phyloP scores from a whole-genome alignment of 306 rosid genomes.

The Quillaja saponaria region DNA sequence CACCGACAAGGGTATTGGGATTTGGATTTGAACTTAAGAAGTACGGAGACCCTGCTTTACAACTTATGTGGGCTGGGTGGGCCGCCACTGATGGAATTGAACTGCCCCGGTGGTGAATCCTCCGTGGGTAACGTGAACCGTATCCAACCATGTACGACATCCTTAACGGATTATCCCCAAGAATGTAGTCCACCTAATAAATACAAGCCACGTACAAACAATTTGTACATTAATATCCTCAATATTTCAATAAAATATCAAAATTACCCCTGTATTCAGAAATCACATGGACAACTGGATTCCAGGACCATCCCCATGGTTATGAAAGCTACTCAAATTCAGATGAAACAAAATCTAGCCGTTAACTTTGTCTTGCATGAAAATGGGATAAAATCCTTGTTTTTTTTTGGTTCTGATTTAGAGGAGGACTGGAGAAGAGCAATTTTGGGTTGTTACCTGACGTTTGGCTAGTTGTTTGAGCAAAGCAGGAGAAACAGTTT shows the following conservation, averaged over 20 bases:
- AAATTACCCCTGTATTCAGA: neutral
- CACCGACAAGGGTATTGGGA: slow-evolving; percentile 77
- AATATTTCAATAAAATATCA: neutral
- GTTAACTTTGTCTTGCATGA: slow-evolving; percentile 43
- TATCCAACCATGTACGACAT: slow-evolving; percentile 99
- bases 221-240: slow-evolving; percentile 3
- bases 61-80: slow-evolving; percentile 78
- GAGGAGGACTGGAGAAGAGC: no score
- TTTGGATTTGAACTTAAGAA: slow-evolving; percentile 73
- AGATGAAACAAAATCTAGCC: slow-evolving; percentile 53
- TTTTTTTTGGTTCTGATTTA: no score
- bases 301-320: slow-evolving; percentile 1
- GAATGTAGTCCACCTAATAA: slow-evolving; percentile 84
- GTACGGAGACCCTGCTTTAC: slow-evolving; percentile 76
- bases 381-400: no score
- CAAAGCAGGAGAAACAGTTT: slow-evolving; percentile 65
- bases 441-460: slow-evolving; percentile 49
- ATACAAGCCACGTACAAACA: slow-evolving; percentile 31
- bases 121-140: slow-evolving; percentile 77
- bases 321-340: neutral
- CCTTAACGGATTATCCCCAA: slow-evolving; percentile 83
- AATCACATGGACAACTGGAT: neutral
- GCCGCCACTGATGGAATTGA: slow-evolving; percentile 71
- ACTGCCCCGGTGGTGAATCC: slow-evolving; percentile 90
- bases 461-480: slow-evolving; percentile 75